A percentile compares a stretch with the other conserved stretches of the same genome.
Conservation (phyloP, 23 red algal genomes). For the Gracilaria domingensis region DNA sequence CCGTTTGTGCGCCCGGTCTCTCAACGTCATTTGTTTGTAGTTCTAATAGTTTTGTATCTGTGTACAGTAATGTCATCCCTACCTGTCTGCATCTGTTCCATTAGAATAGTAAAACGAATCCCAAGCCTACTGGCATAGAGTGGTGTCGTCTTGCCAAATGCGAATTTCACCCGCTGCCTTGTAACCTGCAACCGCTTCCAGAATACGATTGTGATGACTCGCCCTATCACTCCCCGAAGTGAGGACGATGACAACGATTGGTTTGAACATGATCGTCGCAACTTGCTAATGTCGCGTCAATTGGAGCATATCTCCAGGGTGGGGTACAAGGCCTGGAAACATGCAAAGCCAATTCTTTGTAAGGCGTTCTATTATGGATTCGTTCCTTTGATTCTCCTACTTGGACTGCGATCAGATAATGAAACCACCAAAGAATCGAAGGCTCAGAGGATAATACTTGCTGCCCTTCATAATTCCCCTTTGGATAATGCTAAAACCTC, state of each 20-base stretch:
- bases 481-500: not conserved
- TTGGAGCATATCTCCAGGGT: not conserved
- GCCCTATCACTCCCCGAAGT: not conserved
- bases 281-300: not conserved
- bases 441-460: not conserved
- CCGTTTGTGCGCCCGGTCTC: not conserved
- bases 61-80: not conserved
- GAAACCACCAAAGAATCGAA: not conserved
- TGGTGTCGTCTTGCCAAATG: too few species aligned
- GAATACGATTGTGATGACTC: not conserved
- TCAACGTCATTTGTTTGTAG: constrained; percentile 12
- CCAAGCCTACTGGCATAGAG: too few species aligned
- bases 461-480: not conserved
- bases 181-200: too few species aligned
- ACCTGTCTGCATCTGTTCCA: not conserved
- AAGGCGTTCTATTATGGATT: not conserved
- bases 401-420: not conserved
- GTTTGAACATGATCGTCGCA: not conserved
- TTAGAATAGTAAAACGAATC: too few species aligned
- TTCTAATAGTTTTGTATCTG: constrained; percentile 1
- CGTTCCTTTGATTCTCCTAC: not conserved
- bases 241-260: not conserved
- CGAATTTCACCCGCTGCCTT: too few species aligned
- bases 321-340: not conserved
- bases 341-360: not conserved